These are phyloP conservation scores for Cystobasidium onofrii DNA, from an alignment of 768 basidiomycete species.

Conservation along the genomic window DNA sequence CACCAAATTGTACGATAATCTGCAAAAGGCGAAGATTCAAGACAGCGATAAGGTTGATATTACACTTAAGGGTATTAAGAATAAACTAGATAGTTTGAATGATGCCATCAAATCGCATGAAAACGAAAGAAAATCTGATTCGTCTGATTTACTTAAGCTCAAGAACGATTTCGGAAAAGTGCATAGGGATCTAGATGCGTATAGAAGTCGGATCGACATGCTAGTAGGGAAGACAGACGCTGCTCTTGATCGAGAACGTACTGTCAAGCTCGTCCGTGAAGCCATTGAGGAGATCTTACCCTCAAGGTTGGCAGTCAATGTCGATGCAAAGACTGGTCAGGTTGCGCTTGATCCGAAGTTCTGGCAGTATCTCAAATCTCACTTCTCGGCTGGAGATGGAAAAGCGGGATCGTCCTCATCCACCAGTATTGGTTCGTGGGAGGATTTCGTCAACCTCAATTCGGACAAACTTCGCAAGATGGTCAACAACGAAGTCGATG, in stretches of 20 bases:
- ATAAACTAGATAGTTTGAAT: constrained; percentile 9
- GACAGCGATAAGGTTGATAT: not conserved
- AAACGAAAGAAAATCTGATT: not conserved
- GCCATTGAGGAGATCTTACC: constrained; percentile 47
- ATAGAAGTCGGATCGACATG: constrained; percentile 37
- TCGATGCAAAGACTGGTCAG: constrained; percentile 40
- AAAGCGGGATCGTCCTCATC: not conserved
- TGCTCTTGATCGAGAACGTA: constrained; percentile 43
- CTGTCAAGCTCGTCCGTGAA: constrained; percentile 40
- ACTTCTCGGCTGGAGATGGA: constrained; percentile 40
- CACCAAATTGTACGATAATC: not conserved
- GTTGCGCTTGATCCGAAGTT: constrained; percentile 47
- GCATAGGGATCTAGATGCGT: constrained; percentile 39
- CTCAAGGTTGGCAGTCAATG: constrained; percentile 44
- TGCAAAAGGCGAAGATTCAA: not conserved
- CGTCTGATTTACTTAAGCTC: not conserved
- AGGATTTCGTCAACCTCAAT: constrained; percentile 43
- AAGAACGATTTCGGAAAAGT: not conserved
- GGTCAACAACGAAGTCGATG: constrained; percentile 43
- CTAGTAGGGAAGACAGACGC: constrained; percentile 43
- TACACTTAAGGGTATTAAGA: constrained; percentile 8
- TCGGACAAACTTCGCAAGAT: constrained; percentile 44
- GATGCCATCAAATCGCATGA: constrained; percentile 17
- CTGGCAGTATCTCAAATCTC: constrained; percentile 48
- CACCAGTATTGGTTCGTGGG: constrained; percentile 36